Evolutionary conservation across 257 asterid genomes (phyloP).

Genomic region (Penstemon eatonii): DNA sequence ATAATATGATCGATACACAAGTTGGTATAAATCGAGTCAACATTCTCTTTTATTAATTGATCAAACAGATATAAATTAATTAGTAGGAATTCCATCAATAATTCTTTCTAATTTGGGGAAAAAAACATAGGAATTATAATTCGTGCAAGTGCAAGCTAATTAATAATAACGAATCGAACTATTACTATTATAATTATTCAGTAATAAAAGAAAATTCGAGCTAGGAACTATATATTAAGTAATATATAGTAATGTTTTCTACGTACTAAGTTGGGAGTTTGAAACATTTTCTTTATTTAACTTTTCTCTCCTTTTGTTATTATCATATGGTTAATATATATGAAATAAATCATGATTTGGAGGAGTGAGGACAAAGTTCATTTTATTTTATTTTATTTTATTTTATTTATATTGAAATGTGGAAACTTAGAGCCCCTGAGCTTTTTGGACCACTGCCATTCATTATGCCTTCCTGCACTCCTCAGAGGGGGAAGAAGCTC

Average conservation of each 20-base stretch:
- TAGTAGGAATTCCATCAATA: not conserved
- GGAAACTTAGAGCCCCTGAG: constrained; percentile 12
- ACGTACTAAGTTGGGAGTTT: not conserved
- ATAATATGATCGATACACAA: not conserved
- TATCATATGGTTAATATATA: too few species aligned
- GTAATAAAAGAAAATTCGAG: not conserved
- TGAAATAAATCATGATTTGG: not conserved
- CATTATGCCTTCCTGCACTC: constrained; percentile 7
- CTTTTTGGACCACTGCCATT: constrained; percentile 25
- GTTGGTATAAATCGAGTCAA: constrained; percentile 8
- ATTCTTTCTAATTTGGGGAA: too few species aligned
- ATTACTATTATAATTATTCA: too few species aligned
- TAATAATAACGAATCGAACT: too few species aligned
- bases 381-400: not conserved
- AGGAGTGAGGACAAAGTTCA: not conserved
- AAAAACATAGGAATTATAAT: not conserved
- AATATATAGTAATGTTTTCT: not conserved
- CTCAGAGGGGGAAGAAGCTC: not conserved
- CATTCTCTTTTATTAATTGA: not conserved
- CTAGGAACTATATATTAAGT: not conserved
- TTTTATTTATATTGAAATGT: not conserved
- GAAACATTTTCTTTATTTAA: not conserved
- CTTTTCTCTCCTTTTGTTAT: too few species aligned
- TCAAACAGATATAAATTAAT: not conserved
- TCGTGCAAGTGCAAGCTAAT: too few species aligned